Evolutionary conservation across 2,329 filamentous ascomycete species (phyloP).

Genomic region (Ophiostoma australiae): DNA sequence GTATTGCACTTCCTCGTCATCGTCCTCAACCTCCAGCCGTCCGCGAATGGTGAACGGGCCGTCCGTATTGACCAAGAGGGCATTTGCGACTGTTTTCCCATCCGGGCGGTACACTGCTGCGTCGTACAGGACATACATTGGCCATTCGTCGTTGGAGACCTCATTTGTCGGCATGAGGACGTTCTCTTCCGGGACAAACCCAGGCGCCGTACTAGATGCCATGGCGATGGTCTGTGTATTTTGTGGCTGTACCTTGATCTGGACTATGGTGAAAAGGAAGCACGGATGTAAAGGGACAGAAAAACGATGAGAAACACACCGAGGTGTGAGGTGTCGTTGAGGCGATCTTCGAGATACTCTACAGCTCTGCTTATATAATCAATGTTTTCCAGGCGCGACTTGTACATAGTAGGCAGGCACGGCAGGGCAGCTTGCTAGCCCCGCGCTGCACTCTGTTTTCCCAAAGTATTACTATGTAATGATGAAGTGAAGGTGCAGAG

Average conservation of each 20-base stretch:
- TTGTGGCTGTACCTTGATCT: background rate
- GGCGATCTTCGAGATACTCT: background rate
- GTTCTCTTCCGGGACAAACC: slow-evolving; percentile 16
- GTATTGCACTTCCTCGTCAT: slow-evolving; percentile 36
- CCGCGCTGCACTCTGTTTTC: background rate
- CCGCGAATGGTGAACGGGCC: slow-evolving; percentile 61
- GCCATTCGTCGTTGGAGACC: slow-evolving; percentile 49
- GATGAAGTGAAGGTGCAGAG: too few species aligned
- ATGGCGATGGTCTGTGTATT: background rate
- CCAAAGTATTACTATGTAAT: too few species aligned
- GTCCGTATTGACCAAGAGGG: slow-evolving; percentile 55
- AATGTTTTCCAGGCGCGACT: background rate
- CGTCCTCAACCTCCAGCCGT: slow-evolving; percentile 47
- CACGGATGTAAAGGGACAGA: background rate
- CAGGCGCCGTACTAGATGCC: background rate
- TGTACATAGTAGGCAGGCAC: background rate
- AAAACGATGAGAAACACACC: background rate
- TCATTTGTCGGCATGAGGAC: slow-evolving; percentile 36
- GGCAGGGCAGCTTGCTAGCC: background rate
- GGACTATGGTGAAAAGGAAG: background rate
- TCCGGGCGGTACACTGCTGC: slow-evolving; percentile 55
- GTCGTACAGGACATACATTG: slow-evolving; percentile 57
- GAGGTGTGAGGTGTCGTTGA: background rate
- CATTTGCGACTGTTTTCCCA: slow-evolving; percentile 52
- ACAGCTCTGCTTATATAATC: slow-evolving; percentile 6